Conservation (phyloP, 176 grass and related monocot species). For the Aegilops longissima region DNA sequence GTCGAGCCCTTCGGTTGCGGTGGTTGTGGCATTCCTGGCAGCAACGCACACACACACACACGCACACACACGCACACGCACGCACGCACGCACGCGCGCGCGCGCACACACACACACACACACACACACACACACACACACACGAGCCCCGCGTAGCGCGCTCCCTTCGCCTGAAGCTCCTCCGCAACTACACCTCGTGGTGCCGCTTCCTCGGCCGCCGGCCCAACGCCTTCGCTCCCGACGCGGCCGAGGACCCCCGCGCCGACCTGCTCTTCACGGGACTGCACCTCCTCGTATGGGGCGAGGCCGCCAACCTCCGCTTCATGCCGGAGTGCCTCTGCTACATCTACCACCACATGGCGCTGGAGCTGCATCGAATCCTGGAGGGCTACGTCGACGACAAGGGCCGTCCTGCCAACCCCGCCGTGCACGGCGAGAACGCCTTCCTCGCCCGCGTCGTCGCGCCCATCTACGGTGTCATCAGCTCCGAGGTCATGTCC, state of each 20-base stretch:
- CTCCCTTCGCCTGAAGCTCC: constrained; percentile 67
- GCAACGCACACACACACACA: too few relatives aligned
- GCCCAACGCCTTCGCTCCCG: constrained; percentile 42
- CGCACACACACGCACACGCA: too few relatives aligned
- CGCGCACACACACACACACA: too few relatives aligned
- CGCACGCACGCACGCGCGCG: too few relatives aligned
- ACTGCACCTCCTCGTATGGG: constrained; percentile 83
- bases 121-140: too few relatives aligned
- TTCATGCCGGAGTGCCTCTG: constrained; percentile 24
- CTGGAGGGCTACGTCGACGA: constrained; percentile 63
- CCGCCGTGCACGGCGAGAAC: constrained; percentile 69
- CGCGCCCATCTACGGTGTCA: constrained; percentile 50
- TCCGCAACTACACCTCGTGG: constrained; percentile 87
- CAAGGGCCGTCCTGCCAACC: constrained; percentile 51
- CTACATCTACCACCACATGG: constrained; percentile 39
- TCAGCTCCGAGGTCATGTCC: constrained; percentile 60
- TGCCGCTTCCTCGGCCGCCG: constrained; percentile 67
- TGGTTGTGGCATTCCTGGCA: too few relatives aligned
- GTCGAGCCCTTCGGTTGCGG: too few relatives aligned
- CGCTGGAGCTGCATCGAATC: constrained; percentile 68
- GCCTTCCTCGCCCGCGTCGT: constrained; percentile 67
- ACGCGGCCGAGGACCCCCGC: constrained; percentile 30
- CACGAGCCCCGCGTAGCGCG: constrained; percentile 42
- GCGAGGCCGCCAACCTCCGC: constrained; percentile 87
- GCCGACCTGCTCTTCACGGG: constrained; percentile 72